Conservation (phyloP, 192 early-diverging fungal genomes). For the Martensiomyces pterosporus region DNA sequence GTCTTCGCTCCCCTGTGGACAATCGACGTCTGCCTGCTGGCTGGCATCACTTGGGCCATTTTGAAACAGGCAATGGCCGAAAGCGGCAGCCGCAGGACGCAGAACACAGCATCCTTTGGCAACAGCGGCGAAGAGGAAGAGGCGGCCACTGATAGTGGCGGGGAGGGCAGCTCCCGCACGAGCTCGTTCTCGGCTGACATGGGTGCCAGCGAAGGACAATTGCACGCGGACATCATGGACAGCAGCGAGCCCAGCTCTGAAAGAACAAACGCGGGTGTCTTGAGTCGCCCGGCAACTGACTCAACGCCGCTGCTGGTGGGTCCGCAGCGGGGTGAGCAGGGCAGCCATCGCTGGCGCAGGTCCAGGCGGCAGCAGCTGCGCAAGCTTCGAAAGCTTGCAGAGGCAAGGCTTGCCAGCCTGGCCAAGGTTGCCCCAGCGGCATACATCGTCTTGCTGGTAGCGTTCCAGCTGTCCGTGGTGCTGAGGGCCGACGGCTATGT, state of each 20-base stretch:
- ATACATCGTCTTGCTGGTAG: constrained; percentile 55
- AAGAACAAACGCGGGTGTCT: no score
- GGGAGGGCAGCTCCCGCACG: not conserved
- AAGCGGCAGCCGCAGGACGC: constrained; percentile 1
- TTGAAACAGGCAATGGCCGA: constrained; percentile 18
- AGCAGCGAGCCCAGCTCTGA: no score
- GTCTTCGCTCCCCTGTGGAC: constrained; percentile 86
- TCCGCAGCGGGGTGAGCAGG: not conserved
- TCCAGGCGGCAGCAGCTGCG: constrained; percentile 7
- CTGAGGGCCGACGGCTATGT: constrained; percentile 64
- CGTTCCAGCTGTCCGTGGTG: constrained; percentile 77
- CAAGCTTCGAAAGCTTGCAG: constrained; percentile 5
- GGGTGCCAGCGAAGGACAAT: no score
- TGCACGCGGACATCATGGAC: no score
- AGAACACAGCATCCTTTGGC: constrained; percentile 1
- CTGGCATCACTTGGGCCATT: constrained; percentile 25
- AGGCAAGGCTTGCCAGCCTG: constrained; percentile 14
- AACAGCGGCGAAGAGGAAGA: not conserved
- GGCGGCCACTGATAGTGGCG: not conserved
- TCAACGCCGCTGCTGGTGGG: not conserved
- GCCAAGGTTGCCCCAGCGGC: constrained; percentile 31
- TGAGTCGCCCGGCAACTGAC: not conserved
- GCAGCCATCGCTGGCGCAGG: constrained; percentile 2
- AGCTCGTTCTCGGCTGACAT: no score
- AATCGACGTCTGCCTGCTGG: constrained; percentile 51